phyloP scores from a whole-genome alignment of 345 rosid species.

The Salix arbutifolia region DNA sequence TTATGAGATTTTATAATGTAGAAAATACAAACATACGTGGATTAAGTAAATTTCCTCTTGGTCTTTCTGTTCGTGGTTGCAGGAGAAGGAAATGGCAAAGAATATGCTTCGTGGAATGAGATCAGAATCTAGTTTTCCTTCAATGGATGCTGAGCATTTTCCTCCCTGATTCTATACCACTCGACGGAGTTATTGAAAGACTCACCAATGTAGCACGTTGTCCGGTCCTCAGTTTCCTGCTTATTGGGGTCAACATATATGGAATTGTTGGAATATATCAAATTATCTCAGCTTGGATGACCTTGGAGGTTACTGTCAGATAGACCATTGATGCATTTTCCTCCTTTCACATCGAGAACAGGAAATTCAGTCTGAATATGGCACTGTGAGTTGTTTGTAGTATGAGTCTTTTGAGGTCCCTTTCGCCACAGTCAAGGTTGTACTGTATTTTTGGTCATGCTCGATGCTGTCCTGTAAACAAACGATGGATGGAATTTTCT shows the following conservation, averaged over 20 bases:
- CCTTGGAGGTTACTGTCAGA: not conserved
- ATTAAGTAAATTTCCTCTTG: not conserved
- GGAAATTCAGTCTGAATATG: not conserved
- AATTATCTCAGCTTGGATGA: not conserved
- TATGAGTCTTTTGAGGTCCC: not conserved
- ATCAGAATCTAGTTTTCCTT: constrained; percentile 56
- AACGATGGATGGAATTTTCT: too few species aligned
- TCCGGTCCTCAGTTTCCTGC: not conserved
- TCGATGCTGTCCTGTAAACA: too few species aligned
- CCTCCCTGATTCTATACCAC: constrained; percentile 41
- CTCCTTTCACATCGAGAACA: not conserved
- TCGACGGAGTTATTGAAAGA: not conserved
- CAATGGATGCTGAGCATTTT: constrained; percentile 71
- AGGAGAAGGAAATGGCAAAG: constrained; percentile 93
- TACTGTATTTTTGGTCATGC: not conserved
- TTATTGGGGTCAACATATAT: not conserved
- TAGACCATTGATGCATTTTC: not conserved
- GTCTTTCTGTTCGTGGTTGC: constrained; percentile 23
- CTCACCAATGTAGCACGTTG: not conserved
- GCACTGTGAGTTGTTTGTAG: not conserved
- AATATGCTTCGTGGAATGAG: constrained; percentile 72
- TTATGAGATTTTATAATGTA: too few species aligned
- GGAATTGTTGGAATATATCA: not conserved
- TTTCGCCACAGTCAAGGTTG: not conserved
- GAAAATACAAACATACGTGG: not conserved